Conservation (phyloP, 352 stramenopile species). For the Globisporangium paddicum region DNA sequence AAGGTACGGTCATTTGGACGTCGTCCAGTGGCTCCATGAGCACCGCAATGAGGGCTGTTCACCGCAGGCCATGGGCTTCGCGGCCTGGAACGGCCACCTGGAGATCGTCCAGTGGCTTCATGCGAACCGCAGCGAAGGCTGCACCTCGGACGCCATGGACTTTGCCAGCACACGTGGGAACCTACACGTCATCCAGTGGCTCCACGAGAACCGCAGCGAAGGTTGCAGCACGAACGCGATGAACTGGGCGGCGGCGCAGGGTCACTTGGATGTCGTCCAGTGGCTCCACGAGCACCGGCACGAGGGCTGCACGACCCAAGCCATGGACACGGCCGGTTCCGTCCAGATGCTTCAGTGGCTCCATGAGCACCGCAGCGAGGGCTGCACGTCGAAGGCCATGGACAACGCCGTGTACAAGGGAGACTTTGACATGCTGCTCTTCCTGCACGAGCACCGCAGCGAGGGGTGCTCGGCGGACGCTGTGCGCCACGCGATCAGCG, state of each 20-base stretch:
- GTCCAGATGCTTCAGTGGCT: slow-evolving; percentile 13
- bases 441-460: slow-evolving; percentile 13
- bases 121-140: slow-evolving; percentile 45
- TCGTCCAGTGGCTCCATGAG: slow-evolving; percentile 34
- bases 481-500: slow-evolving; percentile 6
- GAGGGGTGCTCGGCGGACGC: slow-evolving; percentile 8
- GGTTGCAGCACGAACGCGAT: slow-evolving; percentile 18
- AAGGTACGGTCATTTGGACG: slow-evolving; percentile 6
- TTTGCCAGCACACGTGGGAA: slow-evolving; percentile 16
- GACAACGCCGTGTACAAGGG: slow-evolving; percentile 22
- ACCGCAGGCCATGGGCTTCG: slow-evolving; percentile 3
- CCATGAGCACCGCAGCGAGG: slow-evolving; percentile 15
- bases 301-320: slow-evolving; percentile 15
- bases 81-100: slow-evolving; percentile 37
- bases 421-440: slow-evolving; percentile 21
- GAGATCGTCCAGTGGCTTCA: slow-evolving; percentile 58
- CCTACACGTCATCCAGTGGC: slow-evolving; percentile 12
- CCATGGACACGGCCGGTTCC: slow-evolving; percentile 18
- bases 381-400: slow-evolving; percentile 20
- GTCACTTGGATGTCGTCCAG: slow-evolving; percentile 18
- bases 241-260: slow-evolving; percentile 16
- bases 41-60: slow-evolving; percentile 29
- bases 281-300: slow-evolving; percentile 20
- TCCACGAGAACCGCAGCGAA: slow-evolving; percentile 14
- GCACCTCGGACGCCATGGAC: slow-evolving; percentile 58